Conservation (phyloP, 176 grass and related monocot species). For the Phyllostachys edulis region DNA sequence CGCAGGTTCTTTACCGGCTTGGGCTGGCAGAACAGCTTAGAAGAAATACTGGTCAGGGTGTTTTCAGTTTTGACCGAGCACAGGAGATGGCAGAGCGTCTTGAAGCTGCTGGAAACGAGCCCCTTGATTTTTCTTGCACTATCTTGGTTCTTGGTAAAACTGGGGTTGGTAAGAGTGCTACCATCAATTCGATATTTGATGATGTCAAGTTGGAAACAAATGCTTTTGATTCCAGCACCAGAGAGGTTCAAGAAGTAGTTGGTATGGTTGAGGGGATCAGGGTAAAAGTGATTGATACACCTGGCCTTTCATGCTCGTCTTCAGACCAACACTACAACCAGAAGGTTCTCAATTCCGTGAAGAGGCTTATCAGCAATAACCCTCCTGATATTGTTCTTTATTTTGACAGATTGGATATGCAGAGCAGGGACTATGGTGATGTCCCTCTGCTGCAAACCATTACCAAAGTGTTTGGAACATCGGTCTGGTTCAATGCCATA, state of each 20-base stretch:
- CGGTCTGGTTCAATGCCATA: constrained; percentile 95
- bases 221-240: constrained; percentile 79
- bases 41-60: constrained; percentile 57
- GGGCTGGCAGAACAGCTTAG: constrained; percentile 91
- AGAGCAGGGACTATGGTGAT: constrained; percentile 82
- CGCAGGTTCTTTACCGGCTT: constrained; percentile 91
- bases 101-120: constrained; percentile 61
- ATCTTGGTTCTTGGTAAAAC: constrained; percentile 94
- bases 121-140: constrained; percentile 84
- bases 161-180: constrained; percentile 95
- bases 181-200: constrained; percentile 89
- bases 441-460: constrained; percentile 69
- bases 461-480: constrained; percentile 68
- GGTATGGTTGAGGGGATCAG: constrained; percentile 79
- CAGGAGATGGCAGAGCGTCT: constrained; percentile 78
- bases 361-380: constrained; percentile 61
- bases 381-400: constrained; percentile 97
- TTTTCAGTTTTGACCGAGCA: constrained; percentile 69
- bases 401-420: constrained; percentile 90
- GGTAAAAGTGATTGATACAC: constrained; percentile 89
- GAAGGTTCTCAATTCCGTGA: constrained; percentile 81
- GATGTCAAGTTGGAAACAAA: constrained; percentile 58
- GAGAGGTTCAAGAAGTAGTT: constrained; percentile 65
- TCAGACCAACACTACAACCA: constrained; percentile 70
- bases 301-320: constrained; percentile 77